These are phyloP conservation scores for Termitomyces sp. DNA, from an alignment of 768 basidiomycete species.

Conservation along the genomic window DNA sequence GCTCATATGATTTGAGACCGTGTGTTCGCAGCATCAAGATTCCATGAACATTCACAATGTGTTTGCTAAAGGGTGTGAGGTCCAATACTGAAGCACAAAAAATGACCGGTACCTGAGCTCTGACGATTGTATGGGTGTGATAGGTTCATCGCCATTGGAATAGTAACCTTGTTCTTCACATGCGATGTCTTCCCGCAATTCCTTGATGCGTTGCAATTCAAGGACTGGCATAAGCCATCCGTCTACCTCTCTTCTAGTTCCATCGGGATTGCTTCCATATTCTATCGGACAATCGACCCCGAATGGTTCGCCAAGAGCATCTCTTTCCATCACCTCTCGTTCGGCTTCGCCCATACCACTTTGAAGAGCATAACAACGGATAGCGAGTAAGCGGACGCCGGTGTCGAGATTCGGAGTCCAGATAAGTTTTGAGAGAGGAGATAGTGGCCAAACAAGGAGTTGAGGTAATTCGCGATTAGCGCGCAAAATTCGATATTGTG, in stretches of 20 bases:
- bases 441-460: slow-evolving; percentile 59
- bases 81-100: not conserved
- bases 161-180: slow-evolving; percentile 41
- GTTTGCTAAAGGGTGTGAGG: slow-evolving; percentile 35
- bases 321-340: slow-evolving; percentile 57
- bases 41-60: slow-evolving; percentile 58
- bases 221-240: slow-evolving; percentile 79
- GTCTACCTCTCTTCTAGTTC: slow-evolving; percentile 44
- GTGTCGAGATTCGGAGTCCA: slow-evolving; percentile 44
- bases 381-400: slow-evolving; percentile 64
- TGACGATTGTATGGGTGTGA: slow-evolving; percentile 30
- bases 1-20: slow-evolving; percentile 11
- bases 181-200: slow-evolving; percentile 43
- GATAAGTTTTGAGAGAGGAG: slow-evolving; percentile 42
- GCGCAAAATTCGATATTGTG: slow-evolving; percentile 76
- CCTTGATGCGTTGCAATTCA: slow-evolving; percentile 57
- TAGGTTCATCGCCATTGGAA: slow-evolving; percentile 25
- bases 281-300: slow-evolving; percentile 59
- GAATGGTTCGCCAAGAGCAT: slow-evolving; percentile 54
- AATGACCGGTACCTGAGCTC: slow-evolving; percentile 49
- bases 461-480: slow-evolving; percentile 66
- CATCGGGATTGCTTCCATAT: slow-evolving; percentile 46
- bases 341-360: slow-evolving; percentile 76
- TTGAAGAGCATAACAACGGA: slow-evolving; percentile 73
- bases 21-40: slow-evolving; percentile 54